These are phyloP conservation scores for Smittium mucronatum DNA, from an alignment of 371 early-diverging fungal species.

Conservation along the genomic window DNA sequence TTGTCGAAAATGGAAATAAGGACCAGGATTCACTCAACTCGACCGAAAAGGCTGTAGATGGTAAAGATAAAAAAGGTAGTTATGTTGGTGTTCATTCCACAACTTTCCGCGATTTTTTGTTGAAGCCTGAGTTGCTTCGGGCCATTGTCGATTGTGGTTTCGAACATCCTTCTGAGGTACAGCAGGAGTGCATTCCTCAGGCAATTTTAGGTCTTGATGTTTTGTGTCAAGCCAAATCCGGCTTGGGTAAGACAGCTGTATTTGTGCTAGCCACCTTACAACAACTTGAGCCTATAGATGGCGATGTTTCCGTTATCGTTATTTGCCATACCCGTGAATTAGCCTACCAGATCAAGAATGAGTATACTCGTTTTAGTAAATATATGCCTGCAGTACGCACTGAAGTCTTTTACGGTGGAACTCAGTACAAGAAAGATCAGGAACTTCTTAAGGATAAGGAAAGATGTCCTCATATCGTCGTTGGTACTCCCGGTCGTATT, in stretches of 20 bases:
- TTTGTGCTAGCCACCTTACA: slow-evolving; percentile 95
- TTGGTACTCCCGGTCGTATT: slow-evolving; percentile 98
- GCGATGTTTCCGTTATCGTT: slow-evolving; percentile 75
- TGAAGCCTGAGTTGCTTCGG: slow-evolving; percentile 89
- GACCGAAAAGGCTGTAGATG: slow-evolving; percentile 37
- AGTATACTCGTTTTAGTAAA: slow-evolving; percentile 87
- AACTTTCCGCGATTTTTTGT: slow-evolving; percentile 93
- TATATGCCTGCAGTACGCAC: slow-evolving; percentile 89
- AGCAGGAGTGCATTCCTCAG: slow-evolving; percentile 97
- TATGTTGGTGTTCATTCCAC: slow-evolving; percentile 97
- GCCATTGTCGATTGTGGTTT: slow-evolving; percentile 96
- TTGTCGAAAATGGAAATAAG: slow-evolving; percentile 26
- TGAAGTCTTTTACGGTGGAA: slow-evolving; percentile 88
- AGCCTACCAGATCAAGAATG: slow-evolving; percentile 94
- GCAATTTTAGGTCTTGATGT: slow-evolving; percentile 94
- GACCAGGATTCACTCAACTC: slow-evolving; percentile 48
- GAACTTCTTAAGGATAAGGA: slow-evolving; percentile 68
- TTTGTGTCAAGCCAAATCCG: slow-evolving; percentile 97
- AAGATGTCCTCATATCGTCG: slow-evolving; percentile 83
- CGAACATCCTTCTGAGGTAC: slow-evolving; percentile 97
- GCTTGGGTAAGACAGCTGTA: slow-evolving; percentile 99
- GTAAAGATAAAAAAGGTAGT: slow-evolving; percentile 87
- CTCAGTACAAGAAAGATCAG: slow-evolving; percentile 58
- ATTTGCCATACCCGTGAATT: slow-evolving; percentile 97
- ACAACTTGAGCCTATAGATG: slow-evolving; percentile 75